phyloP scores from a whole-genome alignment of 169 alveolate species.

The Eimeria zaria region DNA sequence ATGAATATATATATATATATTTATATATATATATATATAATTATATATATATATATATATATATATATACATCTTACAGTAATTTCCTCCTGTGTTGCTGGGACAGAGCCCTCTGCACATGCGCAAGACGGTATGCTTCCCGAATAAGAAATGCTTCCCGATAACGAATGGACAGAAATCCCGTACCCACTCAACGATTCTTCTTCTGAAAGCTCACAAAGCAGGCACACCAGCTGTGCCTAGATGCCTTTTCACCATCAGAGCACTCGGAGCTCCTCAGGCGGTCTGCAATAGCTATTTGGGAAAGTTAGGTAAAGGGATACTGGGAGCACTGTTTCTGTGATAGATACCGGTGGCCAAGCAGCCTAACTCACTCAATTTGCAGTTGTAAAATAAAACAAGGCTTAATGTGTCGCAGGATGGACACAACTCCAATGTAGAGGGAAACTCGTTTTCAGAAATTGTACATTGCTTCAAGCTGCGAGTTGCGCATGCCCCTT shows the following conservation, averaged over 20 bases:
- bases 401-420: conserved; percentile 59
- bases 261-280: background rate
- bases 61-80: conserved; percentile 32
- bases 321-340: background rate
- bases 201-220: conserved; percentile 30
- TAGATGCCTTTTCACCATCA: background rate
- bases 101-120: conserved; percentile 45
- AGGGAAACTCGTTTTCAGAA: background rate
- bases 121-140: conserved; percentile 66
- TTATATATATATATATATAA: too few relatives aligned
- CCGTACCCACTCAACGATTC: conserved; percentile 30
- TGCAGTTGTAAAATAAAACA: conserved; percentile 55
- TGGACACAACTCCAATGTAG: conserved; percentile 50
- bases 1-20: too few relatives aligned
- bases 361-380: conserved; percentile 47
- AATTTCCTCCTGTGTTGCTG: conserved; percentile 63
- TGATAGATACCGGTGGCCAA: background rate
- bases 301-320: background rate
- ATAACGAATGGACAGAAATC: background rate
- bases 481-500: conserved; percentile 3
- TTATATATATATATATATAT: too few relatives aligned
- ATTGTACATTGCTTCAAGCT: conserved; percentile 9
- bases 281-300: background rate
- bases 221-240: background rate
- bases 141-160: conserved; percentile 27